phyloP scores from a whole-genome alignment of 371 early-diverging fungal species.

The Mortierella sp. region DNA sequence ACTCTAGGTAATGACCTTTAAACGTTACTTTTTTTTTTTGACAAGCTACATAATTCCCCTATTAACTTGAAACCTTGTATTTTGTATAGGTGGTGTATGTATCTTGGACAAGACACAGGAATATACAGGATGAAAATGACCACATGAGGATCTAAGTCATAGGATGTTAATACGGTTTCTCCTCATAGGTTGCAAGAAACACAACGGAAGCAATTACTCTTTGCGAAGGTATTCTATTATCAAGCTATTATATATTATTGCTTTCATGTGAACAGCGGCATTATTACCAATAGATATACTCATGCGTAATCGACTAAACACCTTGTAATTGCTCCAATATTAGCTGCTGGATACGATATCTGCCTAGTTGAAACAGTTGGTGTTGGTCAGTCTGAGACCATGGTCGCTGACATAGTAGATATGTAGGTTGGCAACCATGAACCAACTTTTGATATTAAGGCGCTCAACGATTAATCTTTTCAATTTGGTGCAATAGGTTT shows the following conservation, averaged over 20 bases:
- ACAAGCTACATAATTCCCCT: too few species aligned
- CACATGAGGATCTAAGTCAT: neutral
- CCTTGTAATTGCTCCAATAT: constrained; percentile 1
- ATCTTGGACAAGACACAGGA: neutral
- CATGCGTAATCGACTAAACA: too few species aligned
- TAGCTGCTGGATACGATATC: constrained; percentile 83
- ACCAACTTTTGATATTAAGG: too few species aligned
- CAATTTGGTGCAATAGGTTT: constrained; percentile 41
- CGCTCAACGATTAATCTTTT: neutral
- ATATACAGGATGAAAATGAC: neutral
- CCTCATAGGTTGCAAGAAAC: constrained; percentile 77
- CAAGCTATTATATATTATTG: too few species aligned
- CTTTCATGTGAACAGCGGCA: too few species aligned
- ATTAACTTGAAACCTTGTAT: neutral
- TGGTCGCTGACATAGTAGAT: constrained; percentile 90
- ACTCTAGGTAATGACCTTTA: constrained; percentile 64
- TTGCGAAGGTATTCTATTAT: constrained; percentile 70
- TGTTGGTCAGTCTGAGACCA: constrained; percentile 87
- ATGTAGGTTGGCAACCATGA: constrained; percentile 66
- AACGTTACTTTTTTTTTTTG: neutral
- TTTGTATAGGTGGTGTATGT: constrained; percentile 28
- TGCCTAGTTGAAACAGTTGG: constrained; percentile 87
- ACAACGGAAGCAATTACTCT: constrained; percentile 83
- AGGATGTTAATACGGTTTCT: neutral
- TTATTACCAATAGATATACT: too few species aligned